Evolutionary conservation across 2,329 filamentous ascomycete species (phyloP).

Genomic region (Botryotinia convoluta): DNA sequence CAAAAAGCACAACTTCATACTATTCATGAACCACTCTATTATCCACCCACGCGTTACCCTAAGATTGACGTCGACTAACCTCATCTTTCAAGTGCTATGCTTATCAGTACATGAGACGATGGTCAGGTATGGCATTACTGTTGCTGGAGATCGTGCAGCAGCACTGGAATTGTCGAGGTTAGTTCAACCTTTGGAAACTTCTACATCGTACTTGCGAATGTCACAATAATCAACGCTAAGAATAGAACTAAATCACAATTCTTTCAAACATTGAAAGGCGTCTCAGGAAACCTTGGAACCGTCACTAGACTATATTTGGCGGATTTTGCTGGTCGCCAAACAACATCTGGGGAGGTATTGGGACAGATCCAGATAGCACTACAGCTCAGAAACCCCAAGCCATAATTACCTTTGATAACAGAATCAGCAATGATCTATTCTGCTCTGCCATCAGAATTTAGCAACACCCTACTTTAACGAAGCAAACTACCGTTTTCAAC

Average conservation of each 20-base stretch:
- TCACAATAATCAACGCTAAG: constrained; percentile 47
- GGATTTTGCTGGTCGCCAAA: constrained; percentile 32
- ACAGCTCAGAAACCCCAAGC: not conserved
- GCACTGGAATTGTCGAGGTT: constrained; percentile 25
- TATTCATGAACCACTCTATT: not conserved
- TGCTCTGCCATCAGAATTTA: constrained; percentile 2
- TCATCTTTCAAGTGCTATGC: not conserved
- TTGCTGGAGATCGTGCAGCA: constrained; percentile 24
- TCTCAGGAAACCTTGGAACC: constrained; percentile 44
- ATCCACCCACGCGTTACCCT: not conserved
- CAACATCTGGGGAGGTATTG: constrained; percentile 22
- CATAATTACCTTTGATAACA: not conserved
- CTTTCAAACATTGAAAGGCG: constrained; percentile 53
- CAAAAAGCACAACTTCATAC: not conserved
- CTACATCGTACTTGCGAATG: constrained; percentile 44
- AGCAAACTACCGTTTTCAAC: not conserved
- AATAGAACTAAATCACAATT: constrained; percentile 46
- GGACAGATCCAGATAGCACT: constrained; percentile 5
- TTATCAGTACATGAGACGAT: not conserved
- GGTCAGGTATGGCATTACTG: not conserved
- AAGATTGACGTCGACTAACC: not conserved
- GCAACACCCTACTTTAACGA: not conserved
- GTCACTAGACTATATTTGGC: constrained; percentile 48
- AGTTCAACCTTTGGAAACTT: not conserved
- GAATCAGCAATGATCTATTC: constrained; percentile 4